Base-by-base conservation (phyloP, 306 rosid genomes). In the Rubus idaeus region DNA sequence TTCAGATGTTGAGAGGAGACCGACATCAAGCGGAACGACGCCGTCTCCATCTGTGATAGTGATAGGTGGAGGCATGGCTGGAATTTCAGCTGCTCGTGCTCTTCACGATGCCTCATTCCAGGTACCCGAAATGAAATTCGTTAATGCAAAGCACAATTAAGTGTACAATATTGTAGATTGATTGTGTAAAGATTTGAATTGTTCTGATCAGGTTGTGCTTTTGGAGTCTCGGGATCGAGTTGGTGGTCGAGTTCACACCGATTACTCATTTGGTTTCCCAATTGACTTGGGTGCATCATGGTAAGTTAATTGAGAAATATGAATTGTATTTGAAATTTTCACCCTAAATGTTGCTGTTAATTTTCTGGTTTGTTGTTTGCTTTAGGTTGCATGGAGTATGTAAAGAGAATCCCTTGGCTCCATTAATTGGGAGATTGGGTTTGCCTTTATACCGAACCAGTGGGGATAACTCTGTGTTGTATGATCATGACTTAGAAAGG, bases 401-500 rank as follows among this genome's bases (percentile, higher is more conserved):
- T 85, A 82, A 91, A 70, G 97, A 96, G 82, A 96, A 96, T 90
- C 99, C 99, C 3, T 82, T 96, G 80, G 99, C 99, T 69, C 97
- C 96, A 39, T 62, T 96, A 78, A 92, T 96, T 81, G 97, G 98
- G 75, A 92, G 89, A 81, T 78, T 96, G 70, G 99, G 99, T 60
- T 84, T 96, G 21, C 99, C 99, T 23, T 85, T 96, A 4, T 96
- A 96, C 84, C 98, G 98, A 47, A 96, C 99, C 23, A 91, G 98
- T 78, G 99, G 84, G 77, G 99, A 96, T 77, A 96, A 96, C 75
- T 96, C 99, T 68, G 99, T 96, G 77, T 88, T 96, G 74, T 96
- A 96, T 77, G 99, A 96, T 82, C 99, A 92, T 78, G 99, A 96
- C 79, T 89, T 96, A 77, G 99, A 96, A 78, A 96, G 99, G 99